Base-by-base conservation (phyloP, 805 yeast genomes). In the Cyberlindnera galapagoensis region DNA sequence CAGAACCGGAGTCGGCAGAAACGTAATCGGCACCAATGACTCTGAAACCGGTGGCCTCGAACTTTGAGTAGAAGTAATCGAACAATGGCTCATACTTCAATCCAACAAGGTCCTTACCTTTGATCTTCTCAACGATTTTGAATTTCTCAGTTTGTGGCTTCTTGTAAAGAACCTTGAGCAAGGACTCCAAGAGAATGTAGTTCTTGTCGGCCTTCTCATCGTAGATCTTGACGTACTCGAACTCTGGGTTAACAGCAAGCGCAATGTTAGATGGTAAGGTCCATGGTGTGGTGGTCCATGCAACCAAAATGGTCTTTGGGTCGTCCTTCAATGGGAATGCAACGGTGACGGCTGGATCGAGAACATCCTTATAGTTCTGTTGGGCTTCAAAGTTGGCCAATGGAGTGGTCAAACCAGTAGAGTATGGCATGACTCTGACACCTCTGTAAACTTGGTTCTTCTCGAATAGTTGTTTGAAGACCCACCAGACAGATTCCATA, bases 271-370 rank as follows among this genome's bases (percentile, higher is more conserved):
- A 83, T 25, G 98, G 98, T 55, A 92, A 69, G 31, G 99, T 94
- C 99, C 99, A 92, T 33, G 99, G 99, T 17, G 99, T 92, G 39
- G 99, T 92, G 27, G 99, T 92, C 99, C 99, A 92, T 8, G 97
- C 97, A 24, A 92, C 88, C 45, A 92, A 67, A 44, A 73, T 67
- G 33, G 95, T 84, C 51, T 81, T 76, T 43, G 85, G 87, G 52
- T 88, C 94, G 41, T 76, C 83, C 20, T 71, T 64, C 35, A 84
- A 66, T 42, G 84, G 83, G 71, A 92, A 94, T 18, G 86, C 94
- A 47, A 92, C 63, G 39, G 96, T 87, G 31, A 94, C 88, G 9
- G 96, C 95, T 8, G 99, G 99, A 60, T 92, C 99, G 42, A 76
- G 73, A 31, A 92, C 97, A 39, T 92, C 97, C 67, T 92, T 92